A percentile compares a stretch with the other conserved stretches of the same genome.
Evolutionary conservation across 2,329 filamentous ascomycete genomes (phyloP).

Genomic region (Cytospora piceicola): DNA sequence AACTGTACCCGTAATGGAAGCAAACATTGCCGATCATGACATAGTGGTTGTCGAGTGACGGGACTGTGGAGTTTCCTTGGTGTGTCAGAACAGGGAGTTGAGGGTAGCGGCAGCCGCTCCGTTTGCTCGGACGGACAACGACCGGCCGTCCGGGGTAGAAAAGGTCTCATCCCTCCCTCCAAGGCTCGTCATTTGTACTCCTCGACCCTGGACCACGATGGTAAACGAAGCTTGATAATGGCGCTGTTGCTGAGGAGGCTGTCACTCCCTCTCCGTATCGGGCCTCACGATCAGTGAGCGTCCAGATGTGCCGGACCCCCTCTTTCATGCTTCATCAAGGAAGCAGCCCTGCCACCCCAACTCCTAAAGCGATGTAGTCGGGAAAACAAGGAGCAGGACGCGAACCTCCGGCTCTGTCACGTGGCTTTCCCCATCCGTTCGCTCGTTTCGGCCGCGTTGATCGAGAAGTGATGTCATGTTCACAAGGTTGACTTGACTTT

Average conservation of each 20-base stretch:
- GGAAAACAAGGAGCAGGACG: neutral
- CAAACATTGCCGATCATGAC: conserved; percentile 27
- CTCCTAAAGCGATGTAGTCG: neutral
- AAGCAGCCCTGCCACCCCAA: neutral
- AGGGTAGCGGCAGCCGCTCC: conserved; percentile 1
- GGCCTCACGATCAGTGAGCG: neutral
- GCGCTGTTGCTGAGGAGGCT: neutral
- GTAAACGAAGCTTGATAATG: neutral
- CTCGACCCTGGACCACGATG: neutral
- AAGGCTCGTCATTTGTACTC: neutral
- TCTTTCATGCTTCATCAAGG: too few species aligned
- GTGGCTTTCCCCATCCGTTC: conserved; percentile 19
- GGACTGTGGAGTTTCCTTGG: conserved; percentile 4
- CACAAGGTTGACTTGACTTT: conserved; percentile 5
- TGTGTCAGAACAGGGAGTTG: conserved; percentile 17
- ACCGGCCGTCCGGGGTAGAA: neutral
- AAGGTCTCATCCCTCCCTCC: neutral
- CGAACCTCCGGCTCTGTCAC: conserved; percentile 8
- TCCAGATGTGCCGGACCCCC: too few species aligned
- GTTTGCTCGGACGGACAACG: conserved; percentile 1
- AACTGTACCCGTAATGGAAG: conserved; percentile 10
- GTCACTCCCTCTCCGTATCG: neutral
- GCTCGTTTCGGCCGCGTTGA: conserved; percentile 11
- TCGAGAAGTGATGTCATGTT: conserved; percentile 22
- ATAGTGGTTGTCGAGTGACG: conserved; percentile 6